Percentiles rank a stretch among this genome's conserved stretches.
These are phyloP conservation scores for Xylariaceae sp. DNA, from an alignment of 2,329 filamentous ascomycete genomes.

Conservation along the genomic window DNA sequence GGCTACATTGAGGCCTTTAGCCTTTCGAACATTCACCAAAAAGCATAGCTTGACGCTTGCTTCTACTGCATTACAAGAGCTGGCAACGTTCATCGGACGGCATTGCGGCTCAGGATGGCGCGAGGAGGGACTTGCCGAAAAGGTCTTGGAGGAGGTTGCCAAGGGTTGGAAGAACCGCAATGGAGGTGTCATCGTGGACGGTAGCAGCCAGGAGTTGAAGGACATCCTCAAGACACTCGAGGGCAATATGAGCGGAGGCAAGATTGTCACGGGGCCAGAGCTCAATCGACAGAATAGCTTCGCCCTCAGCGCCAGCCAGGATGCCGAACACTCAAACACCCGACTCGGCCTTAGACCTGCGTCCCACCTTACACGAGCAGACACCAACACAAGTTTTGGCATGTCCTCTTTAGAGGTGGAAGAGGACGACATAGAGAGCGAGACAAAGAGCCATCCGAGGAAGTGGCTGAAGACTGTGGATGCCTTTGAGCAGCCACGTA, in stretches of 20 bases:
- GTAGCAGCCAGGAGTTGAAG: conserved; percentile 69
- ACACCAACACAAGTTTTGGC: conserved; percentile 63
- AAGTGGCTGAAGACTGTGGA: conserved; percentile 80
- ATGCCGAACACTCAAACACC: conserved; percentile 50
- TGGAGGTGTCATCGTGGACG: conserved; percentile 88
- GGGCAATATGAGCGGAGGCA: conserved; percentile 84
- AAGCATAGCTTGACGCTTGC: conserved; percentile 94
- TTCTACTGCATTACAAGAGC: conserved; percentile 76
- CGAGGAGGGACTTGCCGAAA: conserved; percentile 89
- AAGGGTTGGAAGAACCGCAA: conserved; percentile 87
- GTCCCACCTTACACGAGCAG: conserved; percentile 48
- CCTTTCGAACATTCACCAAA: conserved; percentile 94
- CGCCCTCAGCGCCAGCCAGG: conserved; percentile 53
- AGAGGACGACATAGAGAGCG: conserved; percentile 56
- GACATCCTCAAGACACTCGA: conserved; percentile 81
- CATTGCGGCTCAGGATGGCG: conserved; percentile 96
- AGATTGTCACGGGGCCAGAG: conserved; percentile 52
- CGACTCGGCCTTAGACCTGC: conserved; percentile 51
- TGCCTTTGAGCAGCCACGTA: conserved; percentile 80
- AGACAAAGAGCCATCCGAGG: conserved; percentile 63
- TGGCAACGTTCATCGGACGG: conserved; percentile 86
- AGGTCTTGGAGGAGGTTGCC: conserved; percentile 86
- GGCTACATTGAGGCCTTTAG: conserved; percentile 79
- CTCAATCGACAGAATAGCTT: conserved; percentile 62
- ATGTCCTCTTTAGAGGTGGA: conserved; percentile 51